Base-by-base conservation (phyloP, 2,329 filamentous ascomycete species). In the Trichoderma sp. region DNA sequence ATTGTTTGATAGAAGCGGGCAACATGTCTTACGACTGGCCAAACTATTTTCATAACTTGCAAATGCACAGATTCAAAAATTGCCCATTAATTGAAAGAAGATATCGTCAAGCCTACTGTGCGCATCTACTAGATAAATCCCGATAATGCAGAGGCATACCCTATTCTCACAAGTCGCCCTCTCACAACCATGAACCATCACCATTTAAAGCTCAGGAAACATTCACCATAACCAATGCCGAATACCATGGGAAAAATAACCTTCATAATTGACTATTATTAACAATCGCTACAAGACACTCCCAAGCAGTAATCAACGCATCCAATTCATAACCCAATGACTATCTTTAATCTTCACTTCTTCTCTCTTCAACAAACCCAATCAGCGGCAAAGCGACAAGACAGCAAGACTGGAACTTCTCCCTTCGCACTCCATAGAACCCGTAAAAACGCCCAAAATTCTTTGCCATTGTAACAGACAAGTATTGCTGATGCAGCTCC, bases 381-480 rank as follows among this genome's bases (percentile, higher is more conserved):
- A 54, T 34, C 26, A 47, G 28, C 59, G 26, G 50, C 19, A 63
- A 39, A 5, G 14, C 34, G 14, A 47, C 54, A 24, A 55, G 47
- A 54, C 41, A 39, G 34, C 39, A 43, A 48, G 26, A 10, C 48
- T 17, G 39, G 21, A 52, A 52, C 60, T 63, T 51, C 55, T 63
- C 30, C 30, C 30, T 3, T 47, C 48, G 14, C 62, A 45, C 47
- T 14, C 47, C 47, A 64, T 52, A 51, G 5, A 14, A 39, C 47
- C 62, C 57, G 43, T 47, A 39, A 59, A 64, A 64, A 64, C 62
- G 62, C 62, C 62, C 62, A 48, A 14, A 39, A 44, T 48, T 64
- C 52, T 64, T 43, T 41, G 52, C 52, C 61, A 55, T 55, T 63
- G 44, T 63, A 63, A 50, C 61, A 64, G 44, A 50, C 61, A 64